Evolutionary conservation across 1,284 basidiomycete genomes (phyloP).

Genomic region (Ustilago nuda): DNA sequence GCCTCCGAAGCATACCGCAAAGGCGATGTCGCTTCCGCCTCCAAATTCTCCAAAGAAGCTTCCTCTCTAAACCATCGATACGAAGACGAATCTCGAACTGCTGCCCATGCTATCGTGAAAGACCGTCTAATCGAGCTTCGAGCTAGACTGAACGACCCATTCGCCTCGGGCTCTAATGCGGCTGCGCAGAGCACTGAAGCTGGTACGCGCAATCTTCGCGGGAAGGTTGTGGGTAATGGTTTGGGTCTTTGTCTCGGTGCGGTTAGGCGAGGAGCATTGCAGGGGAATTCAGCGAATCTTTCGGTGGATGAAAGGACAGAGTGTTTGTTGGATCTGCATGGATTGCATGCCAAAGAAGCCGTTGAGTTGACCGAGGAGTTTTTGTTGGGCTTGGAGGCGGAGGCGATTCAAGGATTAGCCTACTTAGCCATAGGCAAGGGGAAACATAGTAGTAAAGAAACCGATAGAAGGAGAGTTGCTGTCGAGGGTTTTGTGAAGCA

Average conservation of each 20-base stretch:
- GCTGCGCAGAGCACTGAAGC: slow-evolving; percentile 79
- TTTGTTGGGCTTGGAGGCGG: slow-evolving; percentile 80
- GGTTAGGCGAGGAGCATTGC: slow-evolving; percentile 36
- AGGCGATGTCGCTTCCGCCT: slow-evolving; percentile 93
- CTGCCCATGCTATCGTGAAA: slow-evolving; percentile 82
- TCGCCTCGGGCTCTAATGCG: slow-evolving; percentile 70
- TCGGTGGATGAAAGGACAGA: slow-evolving; percentile 72
- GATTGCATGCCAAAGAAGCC: slow-evolving; percentile 87
- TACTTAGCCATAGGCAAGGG: slow-evolving; percentile 94
- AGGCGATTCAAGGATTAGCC: slow-evolving; percentile 78
- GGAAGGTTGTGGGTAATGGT: slow-evolving; percentile 82
- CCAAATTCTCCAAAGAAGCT: slow-evolving; percentile 90
- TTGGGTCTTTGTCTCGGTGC: slow-evolving; percentile 71
- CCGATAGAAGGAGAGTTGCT: slow-evolving; percentile 81
- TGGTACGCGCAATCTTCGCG: slow-evolving; percentile 79
- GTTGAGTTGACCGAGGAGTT: slow-evolving; percentile 91
- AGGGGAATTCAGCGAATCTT: slow-evolving; percentile 72
- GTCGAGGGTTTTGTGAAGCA: slow-evolving; percentile 86
- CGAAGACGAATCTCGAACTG: slow-evolving; percentile 84
- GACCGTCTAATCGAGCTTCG: slow-evolving; percentile 78
- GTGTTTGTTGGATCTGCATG: slow-evolving; percentile 73
- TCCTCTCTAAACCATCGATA: slow-evolving; percentile 92
- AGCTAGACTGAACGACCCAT: slow-evolving; percentile 74
- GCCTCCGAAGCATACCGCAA: slow-evolving; percentile 94
- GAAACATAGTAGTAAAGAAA: slow-evolving; percentile 89